Conservation (phyloP, 345 rosid species). For the Acer campestre region DNA sequence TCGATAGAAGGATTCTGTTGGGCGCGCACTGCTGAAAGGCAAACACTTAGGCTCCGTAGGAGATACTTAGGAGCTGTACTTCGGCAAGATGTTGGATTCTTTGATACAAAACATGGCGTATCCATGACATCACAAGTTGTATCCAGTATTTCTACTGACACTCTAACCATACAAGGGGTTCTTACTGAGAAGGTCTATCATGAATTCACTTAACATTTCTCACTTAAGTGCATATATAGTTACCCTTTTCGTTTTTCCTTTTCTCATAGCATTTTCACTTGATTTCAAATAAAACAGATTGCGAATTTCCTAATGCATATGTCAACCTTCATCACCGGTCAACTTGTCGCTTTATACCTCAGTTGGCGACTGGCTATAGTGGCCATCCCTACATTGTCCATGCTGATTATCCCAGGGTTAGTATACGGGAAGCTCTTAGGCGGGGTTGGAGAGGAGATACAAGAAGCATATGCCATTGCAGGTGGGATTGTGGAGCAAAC, state of each 20-base stretch:
- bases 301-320: slow-evolving; percentile 24
- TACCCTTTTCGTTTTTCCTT: too few relatives aligned
- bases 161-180: slow-evolving; percentile 32
- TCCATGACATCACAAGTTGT: slow-evolving; percentile 30
- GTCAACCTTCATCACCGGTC: slow-evolving; percentile 18
- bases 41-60: slow-evolving; percentile 16
- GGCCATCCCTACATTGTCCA: slow-evolving; percentile 10
- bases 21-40: slow-evolving; percentile 34
- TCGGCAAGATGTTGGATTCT: slow-evolving; percentile 36
- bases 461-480: slow-evolving; percentile 16
- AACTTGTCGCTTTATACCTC: slow-evolving; percentile 21
- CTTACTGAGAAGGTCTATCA: slow-evolving; percentile 30
- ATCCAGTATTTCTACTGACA: slow-evolving; percentile 29
- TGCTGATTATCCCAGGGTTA: slow-evolving; percentile 25
- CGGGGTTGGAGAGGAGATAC: slow-evolving; percentile 20
- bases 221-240: neutral
- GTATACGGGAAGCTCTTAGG: slow-evolving; percentile 25
- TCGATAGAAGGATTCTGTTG: slow-evolving; percentile 38
- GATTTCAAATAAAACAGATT: slow-evolving; percentile 20
- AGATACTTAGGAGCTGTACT: slow-evolving; percentile 31
- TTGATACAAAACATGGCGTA: slow-evolving; percentile 20
- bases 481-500: slow-evolving; percentile 24
- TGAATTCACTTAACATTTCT: too few relatives aligned
- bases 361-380: slow-evolving; percentile 25
- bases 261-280: neutral